Conservation (phyloP, 345 rosid species). For the Ceriops tagal region DNA sequence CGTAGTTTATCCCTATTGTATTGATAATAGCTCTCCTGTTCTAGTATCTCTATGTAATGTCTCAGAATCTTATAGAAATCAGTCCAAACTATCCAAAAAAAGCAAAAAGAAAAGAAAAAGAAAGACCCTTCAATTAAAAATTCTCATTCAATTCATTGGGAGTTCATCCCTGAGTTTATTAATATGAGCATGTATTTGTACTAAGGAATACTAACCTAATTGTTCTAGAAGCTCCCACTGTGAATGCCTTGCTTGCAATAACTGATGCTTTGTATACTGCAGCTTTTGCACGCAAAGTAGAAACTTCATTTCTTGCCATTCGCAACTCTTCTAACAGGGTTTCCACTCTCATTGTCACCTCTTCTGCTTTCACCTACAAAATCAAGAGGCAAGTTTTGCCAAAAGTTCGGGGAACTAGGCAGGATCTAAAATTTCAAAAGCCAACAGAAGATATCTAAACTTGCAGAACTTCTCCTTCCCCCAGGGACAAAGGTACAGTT, state of each 20-base stretch:
- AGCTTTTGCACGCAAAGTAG: conserved; percentile 65
- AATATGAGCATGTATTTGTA: background rate
- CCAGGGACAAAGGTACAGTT: too few species aligned
- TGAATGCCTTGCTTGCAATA: conserved; percentile 56
- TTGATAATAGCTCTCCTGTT: background rate
- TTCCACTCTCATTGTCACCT: conserved; percentile 73
- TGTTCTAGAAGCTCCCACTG: conserved; percentile 52
- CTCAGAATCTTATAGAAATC: background rate
- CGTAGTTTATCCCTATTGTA: background rate
- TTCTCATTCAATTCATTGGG: background rate
- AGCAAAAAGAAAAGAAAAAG: background rate
- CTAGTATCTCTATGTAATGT: background rate
- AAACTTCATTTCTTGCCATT: conserved; percentile 60
- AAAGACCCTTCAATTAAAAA: background rate
- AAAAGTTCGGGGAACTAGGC: background rate
- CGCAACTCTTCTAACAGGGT: conserved; percentile 77
- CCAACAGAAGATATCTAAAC: too few species aligned
- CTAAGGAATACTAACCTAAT: conserved; percentile 40
- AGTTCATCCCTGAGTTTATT: background rate
- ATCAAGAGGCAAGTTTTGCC: conserved; percentile 8
- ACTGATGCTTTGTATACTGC: conserved; percentile 74
- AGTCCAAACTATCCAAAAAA: background rate
- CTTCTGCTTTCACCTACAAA: conserved; percentile 87
- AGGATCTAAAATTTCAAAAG: background rate
- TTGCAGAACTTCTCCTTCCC: too few species aligned